Conservation (phyloP, 2,329 filamentous ascomycete genomes). For the Alternaria panax region DNA sequence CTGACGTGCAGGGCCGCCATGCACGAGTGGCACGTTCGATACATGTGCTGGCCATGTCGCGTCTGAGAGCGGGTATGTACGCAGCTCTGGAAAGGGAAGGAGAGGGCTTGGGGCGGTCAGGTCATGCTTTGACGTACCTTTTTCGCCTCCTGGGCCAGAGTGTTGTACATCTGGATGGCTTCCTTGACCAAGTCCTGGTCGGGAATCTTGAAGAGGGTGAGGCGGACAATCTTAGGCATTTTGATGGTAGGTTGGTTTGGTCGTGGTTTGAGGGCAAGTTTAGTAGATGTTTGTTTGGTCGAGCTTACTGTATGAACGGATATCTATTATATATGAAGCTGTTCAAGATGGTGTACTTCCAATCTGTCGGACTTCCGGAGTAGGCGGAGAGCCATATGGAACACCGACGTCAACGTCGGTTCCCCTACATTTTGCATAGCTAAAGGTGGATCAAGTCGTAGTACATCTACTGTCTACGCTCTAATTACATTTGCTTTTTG, state of each 20-base stretch:
- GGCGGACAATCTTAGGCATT: constrained; percentile 46
- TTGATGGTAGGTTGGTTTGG: constrained; percentile 15
- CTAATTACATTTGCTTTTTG: constrained; percentile 7
- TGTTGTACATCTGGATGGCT: constrained; percentile 43
- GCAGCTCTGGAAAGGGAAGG: constrained; percentile 5
- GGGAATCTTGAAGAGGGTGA: constrained; percentile 50
- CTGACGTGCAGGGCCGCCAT: constrained; percentile 23
- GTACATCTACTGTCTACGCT: background rate
- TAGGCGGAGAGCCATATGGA: constrained; percentile 36
- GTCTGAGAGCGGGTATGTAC: constrained; percentile 24
- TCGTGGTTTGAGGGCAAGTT: background rate
- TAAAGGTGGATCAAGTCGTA: background rate
- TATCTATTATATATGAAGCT: background rate
- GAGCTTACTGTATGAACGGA: background rate
- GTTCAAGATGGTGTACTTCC: background rate
- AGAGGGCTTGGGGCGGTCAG: background rate
- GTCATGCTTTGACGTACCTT: constrained; percentile 38
- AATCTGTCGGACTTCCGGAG: constrained; percentile 19
- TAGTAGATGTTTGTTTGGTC: background rate
- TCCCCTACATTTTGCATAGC: constrained; percentile 26
- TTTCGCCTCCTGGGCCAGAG: constrained; percentile 41
- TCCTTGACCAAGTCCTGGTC: constrained; percentile 38
- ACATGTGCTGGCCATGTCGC: constrained; percentile 7
- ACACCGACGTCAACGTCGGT: constrained; percentile 21
- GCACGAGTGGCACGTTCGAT: constrained; percentile 12